phyloP scores from a whole-genome alignment of 768 basidiomycete genomes.

The Suillus fuscotomentosus region DNA sequence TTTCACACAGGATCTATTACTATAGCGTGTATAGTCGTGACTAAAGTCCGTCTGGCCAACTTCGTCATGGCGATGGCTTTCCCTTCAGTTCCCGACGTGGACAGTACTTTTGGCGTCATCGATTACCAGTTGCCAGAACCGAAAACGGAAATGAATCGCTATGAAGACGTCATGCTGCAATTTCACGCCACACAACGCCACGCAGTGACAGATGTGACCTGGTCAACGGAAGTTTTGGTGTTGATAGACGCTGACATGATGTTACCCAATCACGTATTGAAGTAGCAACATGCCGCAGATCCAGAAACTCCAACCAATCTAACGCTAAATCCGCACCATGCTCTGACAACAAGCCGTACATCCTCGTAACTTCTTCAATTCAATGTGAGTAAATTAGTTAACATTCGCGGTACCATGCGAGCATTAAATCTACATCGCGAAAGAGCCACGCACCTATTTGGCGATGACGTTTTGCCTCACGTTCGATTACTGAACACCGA shows the following conservation, averaged over 20 bases:
- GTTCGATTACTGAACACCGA: background rate
- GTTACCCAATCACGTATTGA: background rate
- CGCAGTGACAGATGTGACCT: background rate
- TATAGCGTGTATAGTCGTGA: background rate
- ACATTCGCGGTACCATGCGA: background rate
- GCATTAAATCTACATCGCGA: background rate
- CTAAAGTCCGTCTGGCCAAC: background rate
- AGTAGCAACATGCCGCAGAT: background rate
- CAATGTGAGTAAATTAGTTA: conserved; percentile 3
- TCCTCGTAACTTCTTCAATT: background rate
- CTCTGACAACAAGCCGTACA: background rate
- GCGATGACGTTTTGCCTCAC: background rate
- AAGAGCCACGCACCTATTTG: background rate
- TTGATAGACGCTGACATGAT: background rate
- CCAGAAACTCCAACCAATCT: background rate
- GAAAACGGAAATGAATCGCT: background rate
- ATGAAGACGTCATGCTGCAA: background rate
- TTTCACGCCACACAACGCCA: background rate
- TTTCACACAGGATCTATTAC: background rate
- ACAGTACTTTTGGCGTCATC: background rate
- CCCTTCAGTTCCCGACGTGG: background rate
- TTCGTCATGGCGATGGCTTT: background rate
- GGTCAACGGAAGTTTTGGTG: background rate
- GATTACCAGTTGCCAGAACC: background rate
- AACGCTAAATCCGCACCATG: conserved; percentile 1